A percentile compares a stretch with the other conserved stretches of the same genome.
Conservation (phyloP, 768 basidiomycete genomes). For the Leucocoprinus leucothites region DNA sequence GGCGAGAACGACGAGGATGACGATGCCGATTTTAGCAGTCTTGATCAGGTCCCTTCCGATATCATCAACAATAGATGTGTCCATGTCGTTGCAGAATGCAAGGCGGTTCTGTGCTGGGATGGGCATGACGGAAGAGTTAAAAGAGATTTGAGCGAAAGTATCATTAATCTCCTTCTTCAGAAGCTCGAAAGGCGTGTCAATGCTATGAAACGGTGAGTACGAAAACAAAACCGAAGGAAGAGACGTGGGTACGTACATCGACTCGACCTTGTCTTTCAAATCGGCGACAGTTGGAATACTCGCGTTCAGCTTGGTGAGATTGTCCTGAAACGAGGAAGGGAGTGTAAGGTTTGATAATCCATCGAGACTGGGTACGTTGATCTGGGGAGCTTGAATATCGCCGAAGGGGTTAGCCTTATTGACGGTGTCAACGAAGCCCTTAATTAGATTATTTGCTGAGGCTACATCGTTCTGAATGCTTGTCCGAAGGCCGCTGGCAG, state of each 20-base stretch:
- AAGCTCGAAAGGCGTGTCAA: slow-evolving; percentile 84
- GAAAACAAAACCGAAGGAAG: background rate
- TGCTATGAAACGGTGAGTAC: slow-evolving; percentile 34
- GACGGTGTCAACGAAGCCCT: slow-evolving; percentile 57
- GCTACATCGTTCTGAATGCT: slow-evolving; percentile 70
- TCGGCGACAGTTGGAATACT: slow-evolving; percentile 78
- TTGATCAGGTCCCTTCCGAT: slow-evolving; percentile 77
- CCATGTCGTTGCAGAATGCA: slow-evolving; percentile 73
- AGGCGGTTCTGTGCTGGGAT: slow-evolving; percentile 69
- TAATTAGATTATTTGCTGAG: slow-evolving; percentile 66
- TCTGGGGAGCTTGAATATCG: slow-evolving; percentile 65
- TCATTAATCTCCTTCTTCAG: slow-evolving; percentile 88
- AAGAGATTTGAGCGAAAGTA: slow-evolving; percentile 70
- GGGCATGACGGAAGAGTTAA: slow-evolving; percentile 72
- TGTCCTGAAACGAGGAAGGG: slow-evolving; percentile 70
- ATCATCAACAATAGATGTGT: slow-evolving; percentile 84
- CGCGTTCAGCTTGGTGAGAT: slow-evolving; percentile 73
- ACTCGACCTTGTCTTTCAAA: slow-evolving; percentile 64
- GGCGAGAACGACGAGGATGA: slow-evolving; percentile 71
- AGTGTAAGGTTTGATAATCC: slow-evolving; percentile 76
- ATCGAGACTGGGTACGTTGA: slow-evolving; percentile 72
- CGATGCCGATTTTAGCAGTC: slow-evolving; percentile 73
- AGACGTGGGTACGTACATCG: slow-evolving; percentile 49
- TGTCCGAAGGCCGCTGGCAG: slow-evolving; percentile 59
- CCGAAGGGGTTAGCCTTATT: slow-evolving; percentile 77